Conservation (phyloP, 306 rosid genomes). For the Rosa lucieae region DNA sequence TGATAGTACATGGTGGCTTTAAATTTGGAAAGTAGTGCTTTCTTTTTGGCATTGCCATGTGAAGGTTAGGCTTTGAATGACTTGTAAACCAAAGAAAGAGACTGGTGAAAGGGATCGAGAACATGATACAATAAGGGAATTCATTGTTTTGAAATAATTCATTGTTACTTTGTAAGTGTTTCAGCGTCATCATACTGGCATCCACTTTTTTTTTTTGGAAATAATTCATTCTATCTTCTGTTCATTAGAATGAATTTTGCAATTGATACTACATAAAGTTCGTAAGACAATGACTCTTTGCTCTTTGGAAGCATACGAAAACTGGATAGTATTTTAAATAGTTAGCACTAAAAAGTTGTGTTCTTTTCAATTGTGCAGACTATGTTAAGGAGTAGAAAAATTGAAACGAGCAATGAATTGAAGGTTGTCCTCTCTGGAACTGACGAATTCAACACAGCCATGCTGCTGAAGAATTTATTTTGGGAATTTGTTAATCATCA, state of each 20-base stretch:
- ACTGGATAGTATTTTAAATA: not conserved
- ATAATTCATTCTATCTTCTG: not conserved
- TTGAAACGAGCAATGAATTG: conserved; percentile 28
- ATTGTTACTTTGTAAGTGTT: not conserved
- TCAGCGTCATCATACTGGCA: not conserved
- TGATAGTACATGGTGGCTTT: not conserved
- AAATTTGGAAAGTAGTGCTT: not conserved
- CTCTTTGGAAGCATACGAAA: not conserved
- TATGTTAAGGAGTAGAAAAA: conserved; percentile 2
- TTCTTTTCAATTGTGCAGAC: conserved; percentile 30
- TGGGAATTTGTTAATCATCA: conserved; percentile 50
- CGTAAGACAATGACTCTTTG: not conserved
- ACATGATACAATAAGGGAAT: not conserved
- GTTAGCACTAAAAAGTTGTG: not conserved
- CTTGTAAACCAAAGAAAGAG: not conserved
- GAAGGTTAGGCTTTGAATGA: not conserved
- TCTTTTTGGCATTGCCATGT: not conserved
- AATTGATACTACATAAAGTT: not conserved
- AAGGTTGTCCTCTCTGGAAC: conserved; percentile 47
- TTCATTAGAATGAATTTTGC: not conserved
- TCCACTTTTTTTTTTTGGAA: not conserved
- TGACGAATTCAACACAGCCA: conserved; percentile 45
- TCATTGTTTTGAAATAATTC: not conserved
- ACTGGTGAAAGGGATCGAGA: not conserved
- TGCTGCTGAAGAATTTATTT: conserved; percentile 36